Evolutionary conservation across 2,329 filamentous ascomycete species (phyloP).

Genomic region (Verticillium longisporum): DNA sequence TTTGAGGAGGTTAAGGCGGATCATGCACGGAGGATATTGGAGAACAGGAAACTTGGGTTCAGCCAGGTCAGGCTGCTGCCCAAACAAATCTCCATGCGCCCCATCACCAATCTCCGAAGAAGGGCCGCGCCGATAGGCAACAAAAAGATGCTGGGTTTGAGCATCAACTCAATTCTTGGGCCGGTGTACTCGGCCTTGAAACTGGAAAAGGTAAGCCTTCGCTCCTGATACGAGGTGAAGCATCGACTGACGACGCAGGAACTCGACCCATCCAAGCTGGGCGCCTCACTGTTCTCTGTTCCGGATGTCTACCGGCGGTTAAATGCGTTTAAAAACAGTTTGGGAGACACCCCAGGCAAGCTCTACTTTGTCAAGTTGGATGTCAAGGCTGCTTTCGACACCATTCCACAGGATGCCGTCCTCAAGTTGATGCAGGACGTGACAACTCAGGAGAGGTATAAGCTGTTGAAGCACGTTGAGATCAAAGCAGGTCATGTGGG

Average conservation of each 20-base stretch:
- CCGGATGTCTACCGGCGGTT: constrained; percentile 72
- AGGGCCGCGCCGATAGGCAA: constrained; percentile 49
- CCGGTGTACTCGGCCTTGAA: constrained; percentile 73
- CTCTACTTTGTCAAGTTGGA: constrained; percentile 92
- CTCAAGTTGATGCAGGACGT: constrained; percentile 57
- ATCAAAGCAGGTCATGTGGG: constrained; percentile 44
- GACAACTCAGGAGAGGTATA: constrained; percentile 55
- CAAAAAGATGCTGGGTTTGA: constrained; percentile 52
- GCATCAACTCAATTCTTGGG: constrained; percentile 47
- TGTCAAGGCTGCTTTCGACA: constrained; percentile 89
- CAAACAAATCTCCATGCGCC: constrained; percentile 68
- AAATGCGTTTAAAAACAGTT: constrained; percentile 55
- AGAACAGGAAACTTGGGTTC: constrained; percentile 61
- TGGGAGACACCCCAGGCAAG: constrained; percentile 30
- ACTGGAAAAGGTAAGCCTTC: constrained; percentile 59
- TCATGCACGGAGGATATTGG: constrained; percentile 50
- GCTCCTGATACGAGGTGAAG: background rate
- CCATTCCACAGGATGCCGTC: constrained; percentile 76
- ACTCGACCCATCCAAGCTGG: constrained; percentile 54
- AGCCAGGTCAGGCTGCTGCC: constrained; percentile 77
- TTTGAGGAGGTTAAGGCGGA: constrained; percentile 67
- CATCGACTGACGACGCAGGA: constrained; percentile 14
- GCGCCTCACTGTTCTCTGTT: constrained; percentile 74
- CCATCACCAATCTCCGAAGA: constrained; percentile 80
- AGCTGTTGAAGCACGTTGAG: constrained; percentile 67